These are phyloP conservation scores for Triglochin maritima DNA, from an alignment of 106 monocot genomes.

Conservation along the genomic window DNA sequence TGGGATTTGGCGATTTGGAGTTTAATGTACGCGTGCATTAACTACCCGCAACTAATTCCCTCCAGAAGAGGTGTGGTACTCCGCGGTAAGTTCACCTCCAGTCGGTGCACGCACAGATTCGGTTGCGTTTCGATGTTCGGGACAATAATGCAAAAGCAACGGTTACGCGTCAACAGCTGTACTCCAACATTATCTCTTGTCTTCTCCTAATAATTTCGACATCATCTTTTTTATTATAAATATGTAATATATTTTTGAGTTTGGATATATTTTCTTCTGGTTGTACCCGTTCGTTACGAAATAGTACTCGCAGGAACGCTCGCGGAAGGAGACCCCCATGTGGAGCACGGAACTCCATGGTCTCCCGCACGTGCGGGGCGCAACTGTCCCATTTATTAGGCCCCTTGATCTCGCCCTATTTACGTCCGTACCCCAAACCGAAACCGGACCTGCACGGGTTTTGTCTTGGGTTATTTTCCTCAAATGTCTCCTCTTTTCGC, in stretches of 20 bases:
- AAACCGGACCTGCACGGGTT: neutral
- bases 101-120: neutral
- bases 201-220: neutral
- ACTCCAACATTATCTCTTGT: neutral
- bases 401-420: neutral
- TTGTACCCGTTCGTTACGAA: conserved; percentile 5
- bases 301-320: conserved; percentile 1
- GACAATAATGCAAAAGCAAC: neutral
- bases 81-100: no score
- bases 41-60: neutral
- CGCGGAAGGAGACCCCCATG: neutral
- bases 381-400: neutral
- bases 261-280: neutral
- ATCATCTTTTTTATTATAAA: no score
- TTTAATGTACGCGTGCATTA: neutral
- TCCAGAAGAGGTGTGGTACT: neutral
- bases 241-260: no score
- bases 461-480: neutral
- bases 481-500: no score
- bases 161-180: conserved; percentile 7
- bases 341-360: neutral
- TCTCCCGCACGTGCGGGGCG: neutral
- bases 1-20: no score
- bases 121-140: neutral
- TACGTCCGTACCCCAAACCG: neutral